phyloP scores from a whole-genome alignment of 106 monocot genomes.

The Allium fistulosum region DNA sequence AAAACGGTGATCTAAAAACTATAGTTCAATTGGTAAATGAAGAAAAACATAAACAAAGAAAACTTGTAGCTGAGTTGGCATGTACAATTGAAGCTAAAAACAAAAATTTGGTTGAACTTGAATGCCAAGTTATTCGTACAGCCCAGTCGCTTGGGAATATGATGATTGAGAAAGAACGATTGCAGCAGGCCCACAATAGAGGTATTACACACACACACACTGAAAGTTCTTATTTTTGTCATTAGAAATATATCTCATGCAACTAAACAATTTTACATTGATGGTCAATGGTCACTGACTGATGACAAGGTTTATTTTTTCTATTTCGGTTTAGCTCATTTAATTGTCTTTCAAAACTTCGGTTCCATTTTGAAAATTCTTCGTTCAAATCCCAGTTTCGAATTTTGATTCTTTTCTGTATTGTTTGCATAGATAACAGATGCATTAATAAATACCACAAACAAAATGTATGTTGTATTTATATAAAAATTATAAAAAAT shows the following conservation, averaged over 20 bases:
- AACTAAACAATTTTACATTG: no score
- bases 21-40: slow-evolving; percentile 31
- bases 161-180: slow-evolving; percentile 29
- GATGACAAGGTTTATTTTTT: no score
- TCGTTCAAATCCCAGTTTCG: no score
- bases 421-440: no score
- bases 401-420: no score
- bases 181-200: slow-evolving; percentile 33
- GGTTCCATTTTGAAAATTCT: no score
- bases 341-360: no score
- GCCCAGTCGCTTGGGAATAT: slow-evolving; percentile 19
- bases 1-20: slow-evolving; percentile 64
- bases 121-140: slow-evolving; percentile 19
- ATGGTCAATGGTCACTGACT: no score
- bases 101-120: slow-evolving; percentile 27
- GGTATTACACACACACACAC: slow-evolving; percentile 7
- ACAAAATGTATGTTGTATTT: no score
- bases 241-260: background rate
- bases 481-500: no score
- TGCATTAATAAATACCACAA: no score
- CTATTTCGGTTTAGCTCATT: no score
- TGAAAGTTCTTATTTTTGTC: background rate
- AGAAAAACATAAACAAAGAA: slow-evolving; percentile 30
- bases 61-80: slow-evolving; percentile 36
- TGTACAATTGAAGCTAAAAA: slow-evolving; percentile 32